Conservation (phyloP, 257 asterid species). For the Schizonepeta tenuifolia region DNA sequence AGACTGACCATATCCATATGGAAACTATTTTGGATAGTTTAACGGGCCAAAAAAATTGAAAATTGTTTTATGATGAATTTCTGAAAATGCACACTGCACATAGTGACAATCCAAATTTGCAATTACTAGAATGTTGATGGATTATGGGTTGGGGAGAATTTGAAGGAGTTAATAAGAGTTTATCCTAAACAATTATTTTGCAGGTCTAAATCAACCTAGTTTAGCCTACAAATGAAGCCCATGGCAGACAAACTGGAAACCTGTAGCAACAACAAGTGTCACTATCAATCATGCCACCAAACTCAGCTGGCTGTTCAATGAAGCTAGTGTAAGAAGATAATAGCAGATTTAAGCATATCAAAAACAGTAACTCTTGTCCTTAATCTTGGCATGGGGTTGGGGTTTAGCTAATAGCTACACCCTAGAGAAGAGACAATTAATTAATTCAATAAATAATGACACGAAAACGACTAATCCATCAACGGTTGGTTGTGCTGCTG, state of each 20-base stretch:
- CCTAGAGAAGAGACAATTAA: slow-evolving; percentile 4
- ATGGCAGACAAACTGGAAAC: slow-evolving; percentile 13
- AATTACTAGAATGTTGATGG: neutral
- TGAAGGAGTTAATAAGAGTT: neutral
- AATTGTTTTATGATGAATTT: too few species aligned
- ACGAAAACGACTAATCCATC: neutral
- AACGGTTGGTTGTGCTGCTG: too few species aligned
- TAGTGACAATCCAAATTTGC: neutral
- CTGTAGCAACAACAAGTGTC: slow-evolving; percentile 6
- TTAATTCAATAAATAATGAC: neutral
- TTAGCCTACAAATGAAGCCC: neutral
- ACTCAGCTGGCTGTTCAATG: slow-evolving; percentile 23
- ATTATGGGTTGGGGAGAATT: neutral
- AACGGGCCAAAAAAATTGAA: too few species aligned
- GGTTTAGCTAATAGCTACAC: slow-evolving; percentile 1
- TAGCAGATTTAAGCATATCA: neutral
- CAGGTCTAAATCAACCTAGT: slow-evolving; percentile 10
- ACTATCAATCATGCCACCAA: slow-evolving; percentile 19
- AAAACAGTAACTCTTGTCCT: neutral
- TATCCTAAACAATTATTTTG: slow-evolving; percentile 7
- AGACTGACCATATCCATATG: too few species aligned
- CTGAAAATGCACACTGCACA: neutral
- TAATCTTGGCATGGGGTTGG: too few species aligned
- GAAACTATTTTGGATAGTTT: too few species aligned
- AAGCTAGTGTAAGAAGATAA: neutral